Evolutionary conservation across 2,329 filamentous ascomycete genomes (phyloP).

Genomic region (Hawksworthiomyces lignivorus): DNA sequence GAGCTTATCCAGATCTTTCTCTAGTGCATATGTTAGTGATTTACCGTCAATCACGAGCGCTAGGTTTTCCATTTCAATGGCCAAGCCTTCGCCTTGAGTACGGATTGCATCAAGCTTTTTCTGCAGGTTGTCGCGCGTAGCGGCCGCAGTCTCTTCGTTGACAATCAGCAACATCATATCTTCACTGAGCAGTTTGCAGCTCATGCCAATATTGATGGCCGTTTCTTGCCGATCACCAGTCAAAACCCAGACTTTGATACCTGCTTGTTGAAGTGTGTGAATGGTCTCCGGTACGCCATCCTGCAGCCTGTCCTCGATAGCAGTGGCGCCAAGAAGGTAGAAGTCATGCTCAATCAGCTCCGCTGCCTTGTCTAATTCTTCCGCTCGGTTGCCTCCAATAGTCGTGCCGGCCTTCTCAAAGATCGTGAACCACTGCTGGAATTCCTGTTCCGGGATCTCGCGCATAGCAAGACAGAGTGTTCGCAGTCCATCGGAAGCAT

Average conservation of each 20-base stretch:
- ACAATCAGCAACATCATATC: conserved; percentile 97
- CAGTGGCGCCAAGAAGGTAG: conserved; percentile 84
- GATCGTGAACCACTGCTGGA: conserved; percentile 75
- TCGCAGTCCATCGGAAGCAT: conserved; percentile 89
- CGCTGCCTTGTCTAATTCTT: conserved; percentile 93
- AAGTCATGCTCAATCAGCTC: conserved; percentile 93
- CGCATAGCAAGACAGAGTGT: conserved; percentile 93
- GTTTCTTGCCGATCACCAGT: conserved; percentile 98
- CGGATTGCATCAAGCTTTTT: conserved; percentile 91
- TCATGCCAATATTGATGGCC: conserved; percentile 99
- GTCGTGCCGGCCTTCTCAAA: conserved; percentile 86
- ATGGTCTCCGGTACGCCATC: conserved; percentile 98
- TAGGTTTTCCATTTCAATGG: conserved; percentile 70
- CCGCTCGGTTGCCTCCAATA: conserved; percentile 82
- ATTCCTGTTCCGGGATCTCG: conserved; percentile 85
- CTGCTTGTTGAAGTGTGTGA: conserved; percentile 89
- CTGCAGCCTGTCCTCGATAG: conserved; percentile 93
- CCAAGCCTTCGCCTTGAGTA: conserved; percentile 67
- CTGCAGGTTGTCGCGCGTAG: conserved; percentile 78
- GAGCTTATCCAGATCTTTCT: conserved; percentile 86
- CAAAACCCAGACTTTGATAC: conserved; percentile 97
- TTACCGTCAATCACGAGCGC: conserved; percentile 95
- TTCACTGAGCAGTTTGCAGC: conserved; percentile 94
- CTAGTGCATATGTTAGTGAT: conserved; percentile 84
- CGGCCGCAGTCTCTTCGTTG: conserved; percentile 76